Evolutionary conservation across 1,284 basidiomycete species (phyloP).

Genomic region (Papiliotrema nemorosa): DNA sequence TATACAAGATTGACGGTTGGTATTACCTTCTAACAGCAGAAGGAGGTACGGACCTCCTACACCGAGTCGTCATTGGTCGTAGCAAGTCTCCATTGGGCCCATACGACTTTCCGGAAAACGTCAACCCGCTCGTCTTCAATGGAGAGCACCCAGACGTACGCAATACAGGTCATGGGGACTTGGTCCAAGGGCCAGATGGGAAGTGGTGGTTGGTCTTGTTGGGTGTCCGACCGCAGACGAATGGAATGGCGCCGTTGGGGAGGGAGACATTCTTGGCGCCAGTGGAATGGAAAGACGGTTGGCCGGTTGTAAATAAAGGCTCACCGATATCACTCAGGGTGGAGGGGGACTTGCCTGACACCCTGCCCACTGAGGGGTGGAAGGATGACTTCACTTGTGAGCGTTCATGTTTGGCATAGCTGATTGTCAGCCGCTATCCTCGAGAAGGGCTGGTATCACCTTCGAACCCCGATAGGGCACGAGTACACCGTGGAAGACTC

Average conservation of each 20-base stretch:
- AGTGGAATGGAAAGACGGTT: constrained; percentile 17
- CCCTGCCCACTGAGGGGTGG: too few species aligned
- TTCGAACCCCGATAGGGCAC: too few species aligned
- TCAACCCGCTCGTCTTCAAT: constrained; percentile 22
- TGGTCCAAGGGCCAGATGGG: constrained; percentile 17
- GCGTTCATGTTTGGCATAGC: too few species aligned
- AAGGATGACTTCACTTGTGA: too few species aligned
- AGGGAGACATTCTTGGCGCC: constrained; percentile 21
- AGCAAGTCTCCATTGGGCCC: background rate
- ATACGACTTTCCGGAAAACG: background rate
- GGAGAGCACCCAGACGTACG: background rate
- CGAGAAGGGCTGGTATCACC: too few species aligned
- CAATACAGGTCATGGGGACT: constrained; percentile 25
- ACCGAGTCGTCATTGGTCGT: background rate
- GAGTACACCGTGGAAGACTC: too few species aligned
- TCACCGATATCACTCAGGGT: too few species aligned
- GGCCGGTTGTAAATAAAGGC: constrained; percentile 16
- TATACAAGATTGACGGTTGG: constrained; percentile 18
- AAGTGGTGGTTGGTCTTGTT: constrained; percentile 23
- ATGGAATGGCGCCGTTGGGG: constrained; percentile 7
- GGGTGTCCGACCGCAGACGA: constrained; percentile 9
- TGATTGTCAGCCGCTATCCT: too few species aligned
- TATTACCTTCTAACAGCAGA: constrained; percentile 32
- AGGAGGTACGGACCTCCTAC: constrained; percentile 24
- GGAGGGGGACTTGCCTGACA: too few species aligned